Percentiles rank a stretch among this genome's conserved stretches.
Evolutionary conservation across 2,329 filamentous ascomycete species (phyloP).

Genomic region (Venturia nashicola): DNA sequence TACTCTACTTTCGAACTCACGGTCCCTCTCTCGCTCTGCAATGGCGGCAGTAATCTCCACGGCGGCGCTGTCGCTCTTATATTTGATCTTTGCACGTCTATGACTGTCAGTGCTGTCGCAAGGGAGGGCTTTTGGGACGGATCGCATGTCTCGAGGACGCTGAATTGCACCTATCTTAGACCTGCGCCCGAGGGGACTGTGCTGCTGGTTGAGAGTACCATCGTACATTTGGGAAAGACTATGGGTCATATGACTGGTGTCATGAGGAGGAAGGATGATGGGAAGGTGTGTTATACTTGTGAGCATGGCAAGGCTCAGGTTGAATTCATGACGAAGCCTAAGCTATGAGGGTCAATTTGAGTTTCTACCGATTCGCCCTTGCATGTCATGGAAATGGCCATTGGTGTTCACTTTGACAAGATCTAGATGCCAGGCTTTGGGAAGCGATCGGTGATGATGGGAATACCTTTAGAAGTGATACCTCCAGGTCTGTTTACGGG

Average conservation of each 20-base stretch:
- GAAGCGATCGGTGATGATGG: neutral
- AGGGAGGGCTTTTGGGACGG: constrained; percentile 29
- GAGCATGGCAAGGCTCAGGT: constrained; percentile 25
- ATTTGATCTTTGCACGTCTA: constrained; percentile 41
- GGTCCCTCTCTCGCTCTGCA: constrained; percentile 33
- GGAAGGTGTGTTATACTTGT: constrained; percentile 26
- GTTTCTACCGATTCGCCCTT: neutral
- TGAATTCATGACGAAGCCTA: neutral
- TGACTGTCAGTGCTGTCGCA: constrained; percentile 22
- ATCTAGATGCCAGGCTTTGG: neutral
- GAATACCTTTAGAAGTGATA: too few species aligned
- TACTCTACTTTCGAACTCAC: constrained; percentile 31
- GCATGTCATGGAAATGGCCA: too few species aligned
- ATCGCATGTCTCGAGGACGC: constrained; percentile 28
- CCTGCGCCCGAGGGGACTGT: constrained; percentile 28
- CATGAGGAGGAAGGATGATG: constrained; percentile 24
- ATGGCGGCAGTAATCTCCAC: constrained; percentile 37
- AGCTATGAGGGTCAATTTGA: neutral
- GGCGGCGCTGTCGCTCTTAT: constrained; percentile 42
- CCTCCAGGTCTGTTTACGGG: neutral
- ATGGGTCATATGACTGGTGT: constrained; percentile 27
- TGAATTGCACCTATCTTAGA: constrained; percentile 34
- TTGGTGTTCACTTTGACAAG: too few species aligned
- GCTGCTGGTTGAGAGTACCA: constrained; percentile 30
- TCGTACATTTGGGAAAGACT: constrained; percentile 31